These are phyloP conservation scores for Flueggea neowawraea DNA, from an alignment of 441 rosid genomes.

Conservation along the genomic window DNA sequence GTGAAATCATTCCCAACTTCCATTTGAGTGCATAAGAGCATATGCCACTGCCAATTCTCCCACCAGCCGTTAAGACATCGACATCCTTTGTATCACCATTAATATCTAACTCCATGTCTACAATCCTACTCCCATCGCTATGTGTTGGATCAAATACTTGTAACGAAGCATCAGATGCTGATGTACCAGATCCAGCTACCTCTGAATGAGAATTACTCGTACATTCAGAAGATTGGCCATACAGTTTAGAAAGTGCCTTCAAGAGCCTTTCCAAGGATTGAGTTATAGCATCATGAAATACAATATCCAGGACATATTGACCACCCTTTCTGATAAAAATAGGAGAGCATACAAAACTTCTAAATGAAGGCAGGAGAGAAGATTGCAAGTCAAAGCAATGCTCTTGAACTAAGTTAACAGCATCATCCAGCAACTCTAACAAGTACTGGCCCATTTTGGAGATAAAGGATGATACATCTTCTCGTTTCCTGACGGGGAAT, in stretches of 20 bases:
- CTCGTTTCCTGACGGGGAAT: slow-evolving; percentile 49
- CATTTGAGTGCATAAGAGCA: slow-evolving; percentile 55
- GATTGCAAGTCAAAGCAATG: slow-evolving; percentile 41
- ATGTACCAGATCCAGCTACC: slow-evolving; percentile 21
- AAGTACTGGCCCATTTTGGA: slow-evolving; percentile 55
- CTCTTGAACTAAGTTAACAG: slow-evolving; percentile 42
- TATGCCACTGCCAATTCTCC: slow-evolving; percentile 38
- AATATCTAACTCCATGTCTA: slow-evolving; percentile 88
- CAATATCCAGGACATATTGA: slow-evolving; percentile 34
- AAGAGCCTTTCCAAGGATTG: slow-evolving; percentile 69
- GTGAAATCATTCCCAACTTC: slow-evolving; percentile 84
- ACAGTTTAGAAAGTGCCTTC: slow-evolving; percentile 51
- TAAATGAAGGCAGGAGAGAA: slow-evolving; percentile 58
- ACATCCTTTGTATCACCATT: slow-evolving; percentile 57
- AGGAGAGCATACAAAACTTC: slow-evolving; percentile 60
- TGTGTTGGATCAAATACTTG: slow-evolving; percentile 22
- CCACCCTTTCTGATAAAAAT: slow-evolving; percentile 46
- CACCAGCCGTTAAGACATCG: slow-evolving; percentile 50
- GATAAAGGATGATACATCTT: slow-evolving; percentile 53
- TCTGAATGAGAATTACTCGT: slow-evolving; percentile 39
- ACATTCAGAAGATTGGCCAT: slow-evolving; percentile 49
- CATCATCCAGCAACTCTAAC: slow-evolving; percentile 59
- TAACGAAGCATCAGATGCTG: slow-evolving; percentile 36
- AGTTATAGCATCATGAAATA: slow-evolving; percentile 35
- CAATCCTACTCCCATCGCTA: slow-evolving; percentile 47